These are phyloP conservation scores for Gracilariopsis chorda DNA, from an alignment of 23 red algal species.

Conservation along the genomic window DNA sequence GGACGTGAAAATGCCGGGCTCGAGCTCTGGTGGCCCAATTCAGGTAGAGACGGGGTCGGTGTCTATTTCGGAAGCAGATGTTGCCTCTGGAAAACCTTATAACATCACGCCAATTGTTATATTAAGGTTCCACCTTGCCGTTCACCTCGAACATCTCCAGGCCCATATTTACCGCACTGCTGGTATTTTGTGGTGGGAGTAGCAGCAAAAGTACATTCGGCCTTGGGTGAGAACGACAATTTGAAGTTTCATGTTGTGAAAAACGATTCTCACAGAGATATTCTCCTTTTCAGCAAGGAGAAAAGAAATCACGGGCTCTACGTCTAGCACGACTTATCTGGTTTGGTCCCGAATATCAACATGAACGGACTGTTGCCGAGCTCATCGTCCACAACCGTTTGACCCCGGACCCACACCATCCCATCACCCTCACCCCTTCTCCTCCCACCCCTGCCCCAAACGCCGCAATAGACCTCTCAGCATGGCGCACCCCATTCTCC, in stretches of 20 bases:
- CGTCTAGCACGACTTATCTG: no score
- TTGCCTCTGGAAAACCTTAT: constrained; percentile 49
- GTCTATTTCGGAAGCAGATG: constrained; percentile 36
- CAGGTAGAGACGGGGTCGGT: constrained; percentile 26
- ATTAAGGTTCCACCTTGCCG: constrained; percentile 51
- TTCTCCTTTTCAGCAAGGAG: no score
- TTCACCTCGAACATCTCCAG: constrained; percentile 45
- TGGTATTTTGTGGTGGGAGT: constrained; percentile 94
- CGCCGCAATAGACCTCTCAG: no score
- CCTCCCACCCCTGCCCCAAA: no score
- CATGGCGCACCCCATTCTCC: no score
- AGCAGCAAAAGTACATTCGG: constrained; percentile 95
- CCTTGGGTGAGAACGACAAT: constrained; percentile 82
- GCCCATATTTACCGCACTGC: constrained; percentile 69
- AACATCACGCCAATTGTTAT: constrained; percentile 67
- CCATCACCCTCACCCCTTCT: no score
- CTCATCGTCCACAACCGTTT: no score
- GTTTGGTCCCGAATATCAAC: no score
- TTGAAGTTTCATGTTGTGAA: constrained; percentile 87
- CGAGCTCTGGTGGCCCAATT: constrained; percentile 10
- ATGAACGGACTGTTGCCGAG: no score
- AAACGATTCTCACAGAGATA: constrained; percentile 83
- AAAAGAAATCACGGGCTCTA: no score
- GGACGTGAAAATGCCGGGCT: neutral
- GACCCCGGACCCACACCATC: no score